Conservation (phyloP, 352 stramenopile species). For the Pythium phragmitis region DNA sequence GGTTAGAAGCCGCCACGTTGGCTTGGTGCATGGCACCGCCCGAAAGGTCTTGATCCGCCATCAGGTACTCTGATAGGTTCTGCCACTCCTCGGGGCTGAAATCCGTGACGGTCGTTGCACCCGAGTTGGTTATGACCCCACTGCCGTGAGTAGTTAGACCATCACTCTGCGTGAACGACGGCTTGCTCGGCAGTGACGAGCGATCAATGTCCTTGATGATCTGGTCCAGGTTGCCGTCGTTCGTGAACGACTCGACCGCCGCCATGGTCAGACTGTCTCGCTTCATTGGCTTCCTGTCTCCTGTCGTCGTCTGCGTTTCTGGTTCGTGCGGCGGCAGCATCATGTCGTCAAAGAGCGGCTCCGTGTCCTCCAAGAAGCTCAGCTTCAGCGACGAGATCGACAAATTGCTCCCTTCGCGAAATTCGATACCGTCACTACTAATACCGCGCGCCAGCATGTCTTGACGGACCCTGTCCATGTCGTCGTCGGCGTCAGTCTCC, state of each 20-base stretch:
- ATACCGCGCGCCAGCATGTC: constrained; percentile 26
- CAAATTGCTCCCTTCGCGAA: constrained; percentile 56
- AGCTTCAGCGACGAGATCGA: constrained; percentile 75
- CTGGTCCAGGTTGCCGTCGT: constrained; percentile 70
- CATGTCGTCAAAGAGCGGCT: constrained; percentile 65
- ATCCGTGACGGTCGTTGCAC: constrained; percentile 47
- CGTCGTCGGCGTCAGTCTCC: constrained; percentile 46
- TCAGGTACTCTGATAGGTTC: constrained; percentile 71
- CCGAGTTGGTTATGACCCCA: constrained; percentile 35
- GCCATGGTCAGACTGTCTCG: constrained; percentile 70
- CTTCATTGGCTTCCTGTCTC: constrained; percentile 34
- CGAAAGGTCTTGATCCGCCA: constrained; percentile 48
- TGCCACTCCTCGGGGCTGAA: constrained; percentile 74
- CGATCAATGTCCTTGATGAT: constrained; percentile 79
- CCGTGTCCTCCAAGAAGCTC: constrained; percentile 63
- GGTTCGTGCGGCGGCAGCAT: constrained; percentile 37
- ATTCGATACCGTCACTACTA: constrained; percentile 23
- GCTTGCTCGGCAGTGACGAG: constrained; percentile 51
- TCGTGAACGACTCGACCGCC: constrained; percentile 70
- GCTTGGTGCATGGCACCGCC: not conserved
- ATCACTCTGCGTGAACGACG: constrained; percentile 33
- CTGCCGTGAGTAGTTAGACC: constrained; percentile 27
- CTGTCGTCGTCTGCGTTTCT: not conserved
- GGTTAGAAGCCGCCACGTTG: constrained; percentile 6
- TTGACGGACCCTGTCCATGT: constrained; percentile 37